phyloP scores from a whole-genome alignment of 768 basidiomycete species.

The Neoboletus subvelutipes region DNA sequence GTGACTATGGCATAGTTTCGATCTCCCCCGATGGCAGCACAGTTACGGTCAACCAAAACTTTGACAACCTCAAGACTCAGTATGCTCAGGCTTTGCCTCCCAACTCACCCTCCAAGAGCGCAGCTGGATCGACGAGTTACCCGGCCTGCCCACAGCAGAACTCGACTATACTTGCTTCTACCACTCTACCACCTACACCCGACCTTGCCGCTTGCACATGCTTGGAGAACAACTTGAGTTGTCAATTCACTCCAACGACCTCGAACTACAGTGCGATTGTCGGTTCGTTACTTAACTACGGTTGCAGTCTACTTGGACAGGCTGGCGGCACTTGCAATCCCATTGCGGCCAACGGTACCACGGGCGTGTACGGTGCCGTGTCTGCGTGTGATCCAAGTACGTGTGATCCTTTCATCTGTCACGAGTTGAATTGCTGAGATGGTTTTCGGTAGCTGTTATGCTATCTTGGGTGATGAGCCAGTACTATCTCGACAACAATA shows the following conservation, averaged over 20 bases:
- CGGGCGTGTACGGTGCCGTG: constrained; percentile 74
- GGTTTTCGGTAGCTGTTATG: constrained; percentile 56
- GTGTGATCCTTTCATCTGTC: constrained; percentile 23
- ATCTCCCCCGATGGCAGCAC: constrained; percentile 64
- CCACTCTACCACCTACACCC: constrained; percentile 79
- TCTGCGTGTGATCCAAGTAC: constrained; percentile 79
- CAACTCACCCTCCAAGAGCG: constrained; percentile 59
- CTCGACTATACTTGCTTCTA: constrained; percentile 61
- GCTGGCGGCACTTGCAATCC: constrained; percentile 60
- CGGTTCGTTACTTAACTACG: constrained; percentile 62
- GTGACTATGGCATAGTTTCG: constrained; percentile 84
- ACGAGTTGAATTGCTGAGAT: background rate
- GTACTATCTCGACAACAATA: constrained; percentile 66
- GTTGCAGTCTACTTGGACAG: constrained; percentile 65
- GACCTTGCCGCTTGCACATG: constrained; percentile 80
- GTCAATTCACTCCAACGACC: constrained; percentile 66
- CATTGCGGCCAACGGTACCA: constrained; percentile 70
- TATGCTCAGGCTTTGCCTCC: constrained; percentile 57
- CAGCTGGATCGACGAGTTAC: constrained; percentile 50
- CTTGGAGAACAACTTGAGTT: constrained; percentile 63
- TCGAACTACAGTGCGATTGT: constrained; percentile 59
- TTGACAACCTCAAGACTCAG: constrained; percentile 58
- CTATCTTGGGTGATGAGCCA: constrained; percentile 80
- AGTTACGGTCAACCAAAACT: constrained; percentile 70
- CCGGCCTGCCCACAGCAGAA: constrained; percentile 64